Evolutionary conservation across 768 basidiomycete species (phyloP), one percentile per base, ranked within the genome.

Genomic region (Suillus bovinus): DNA sequence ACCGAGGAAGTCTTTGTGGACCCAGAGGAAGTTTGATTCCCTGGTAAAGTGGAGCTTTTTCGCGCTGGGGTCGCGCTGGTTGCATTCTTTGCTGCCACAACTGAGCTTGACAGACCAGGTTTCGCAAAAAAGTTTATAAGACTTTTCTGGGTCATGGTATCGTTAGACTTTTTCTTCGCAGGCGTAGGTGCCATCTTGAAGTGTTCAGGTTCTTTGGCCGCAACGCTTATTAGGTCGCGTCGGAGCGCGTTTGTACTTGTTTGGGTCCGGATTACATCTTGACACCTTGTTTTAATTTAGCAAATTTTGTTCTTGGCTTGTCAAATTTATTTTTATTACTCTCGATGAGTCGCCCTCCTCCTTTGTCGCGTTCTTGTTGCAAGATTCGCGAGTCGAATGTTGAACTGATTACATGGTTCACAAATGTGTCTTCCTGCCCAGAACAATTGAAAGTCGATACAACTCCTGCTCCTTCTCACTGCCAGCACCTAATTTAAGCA

Each of bases 131-230:
- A 93, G 5, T 86, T 83, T 71, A 85, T 86, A 10, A 92, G 79
- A 67, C 86, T 90, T 69, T 90, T 91, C 72, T 92, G 91, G 66
- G 88, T 90, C 74, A 79, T 72, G 53, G 75, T 72, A 24, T 85
- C 83, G 2, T 72, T 68, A 10, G 79, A 76, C 2, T 70, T 59
- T 65, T 80, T 81, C 61, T 74, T 71, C 58, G 80, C 80, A 46
- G 71, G 64, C 7, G 44, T 62, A 52, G 55, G 33, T 55, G 62
- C 49, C 29, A 60, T 50, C 20, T 47, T 36, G 57, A 44, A 9
- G 33, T 61, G n/a, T 29, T 42, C 22, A 46, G 27, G 39, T 20
- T 50, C 14, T 8, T 60, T 59, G n/a, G n/a, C n/a, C n/a, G n/a
- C n/a, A n/a, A n/a, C n/a, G 14, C 47, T n/a, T 54, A 24, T 20